Evolutionary conservation across 306 rosid genomes (phyloP).

Genomic region (Inga oerstediana): DNA sequence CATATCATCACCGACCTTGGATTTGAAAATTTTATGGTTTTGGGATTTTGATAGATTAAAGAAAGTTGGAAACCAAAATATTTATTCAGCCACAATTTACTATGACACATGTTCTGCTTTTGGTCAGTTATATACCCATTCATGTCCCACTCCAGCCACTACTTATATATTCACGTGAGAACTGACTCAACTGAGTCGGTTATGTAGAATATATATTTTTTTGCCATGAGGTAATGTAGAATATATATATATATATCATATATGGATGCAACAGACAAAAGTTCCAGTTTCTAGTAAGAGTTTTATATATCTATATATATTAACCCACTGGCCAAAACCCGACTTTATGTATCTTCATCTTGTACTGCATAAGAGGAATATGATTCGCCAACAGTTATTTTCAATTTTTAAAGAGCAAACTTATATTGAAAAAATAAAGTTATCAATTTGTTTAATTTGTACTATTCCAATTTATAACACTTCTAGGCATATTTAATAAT

Average conservation of each 20-base stretch:
- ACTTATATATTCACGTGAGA: slow-evolving; percentile 25
- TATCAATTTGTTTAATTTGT: background rate
- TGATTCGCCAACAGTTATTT: slow-evolving; percentile 26
- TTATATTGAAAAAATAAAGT: background rate
- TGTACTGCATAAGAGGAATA: slow-evolving; percentile 15
- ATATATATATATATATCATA: too few species aligned
- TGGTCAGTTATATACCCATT: slow-evolving; percentile 13
- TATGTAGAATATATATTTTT: background rate
- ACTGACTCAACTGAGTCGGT: slow-evolving; percentile 2
- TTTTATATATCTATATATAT: background rate
- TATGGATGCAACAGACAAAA: slow-evolving; percentile 11
- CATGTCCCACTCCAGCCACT: slow-evolving; percentile 10
- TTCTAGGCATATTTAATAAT: background rate
- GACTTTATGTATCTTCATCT: background rate
- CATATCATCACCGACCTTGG: slow-evolving; percentile 29
- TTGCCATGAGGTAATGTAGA: too few species aligned
- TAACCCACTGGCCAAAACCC: slow-evolving; percentile 33
- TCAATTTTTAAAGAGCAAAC: background rate
- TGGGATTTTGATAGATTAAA: slow-evolving; percentile 1
- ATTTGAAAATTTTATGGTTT: slow-evolving; percentile 9
- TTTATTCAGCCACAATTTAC: background rate
- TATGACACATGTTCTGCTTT: background rate
- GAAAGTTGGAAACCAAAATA: slow-evolving; percentile 12
- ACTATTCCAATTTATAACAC: background rate
- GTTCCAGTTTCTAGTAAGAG: slow-evolving; percentile 1